Base-by-base conservation (phyloP, 306 rosid species). In the Urtica urens region DNA sequence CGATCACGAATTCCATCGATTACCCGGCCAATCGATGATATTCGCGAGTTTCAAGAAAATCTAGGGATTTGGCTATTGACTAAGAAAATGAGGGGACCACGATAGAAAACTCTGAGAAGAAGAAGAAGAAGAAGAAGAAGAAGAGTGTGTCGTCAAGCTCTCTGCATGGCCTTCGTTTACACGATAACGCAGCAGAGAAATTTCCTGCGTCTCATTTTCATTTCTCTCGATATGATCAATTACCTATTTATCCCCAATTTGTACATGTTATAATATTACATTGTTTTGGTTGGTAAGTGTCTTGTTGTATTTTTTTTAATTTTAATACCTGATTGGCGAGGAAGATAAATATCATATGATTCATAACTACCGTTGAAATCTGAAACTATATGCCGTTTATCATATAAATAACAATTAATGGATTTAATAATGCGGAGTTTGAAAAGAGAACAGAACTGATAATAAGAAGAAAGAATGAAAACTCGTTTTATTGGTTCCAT, bases 1-100 rank as follows among this genome's bases (percentile, higher is more conserved):
- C 67, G 17, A 78, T 47, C 11, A 56, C 79, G 45, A 64, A 70
- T 70, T 75, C 95, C 99, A 90, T 85, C 12, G 18, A 23, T 23
- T 14, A 33, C n/a, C 35, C 12, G 11, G 10, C 46, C 27, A 13
- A 38, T 5, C 10, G 6, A 51, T 4, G 5, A 10, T 14, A 51
- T 11, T 34, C n/a, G 35, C 10, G 57, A 39, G 5, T 30, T 38
- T 19, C 40, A 5, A 23, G 35, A 12, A 23, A 26, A 38, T 39
- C 26, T 39, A 24, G 49, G 50, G 26, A 20, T 35, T 6, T 5
- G 27, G 26, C 38, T 4, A 28, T 2, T 7, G 35, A 5, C 12
- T 3, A 3, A 31, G 20, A 17, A 31, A 12, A 13, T 19, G 38
- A 7, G 18, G 39, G 31, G n/a, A 33, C 21, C 55, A n/a, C 15